Base-by-base conservation (phyloP, 2,329 filamentous ascomycete species). In the Xylaria sp. region DNA sequence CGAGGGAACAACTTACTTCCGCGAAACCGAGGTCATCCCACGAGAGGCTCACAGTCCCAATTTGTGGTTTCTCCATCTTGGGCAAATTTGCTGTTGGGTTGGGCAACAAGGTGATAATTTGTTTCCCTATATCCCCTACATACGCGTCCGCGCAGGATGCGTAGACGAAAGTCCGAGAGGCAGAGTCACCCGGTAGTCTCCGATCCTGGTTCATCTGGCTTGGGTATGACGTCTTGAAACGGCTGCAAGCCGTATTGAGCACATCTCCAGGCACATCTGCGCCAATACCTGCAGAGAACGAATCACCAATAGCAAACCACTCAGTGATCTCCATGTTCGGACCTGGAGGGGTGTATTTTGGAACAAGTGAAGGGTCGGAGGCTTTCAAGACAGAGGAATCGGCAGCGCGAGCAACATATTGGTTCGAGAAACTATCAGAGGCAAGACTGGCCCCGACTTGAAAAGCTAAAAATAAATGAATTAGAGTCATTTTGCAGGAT, bases 291-390 rank as follows among this genome's bases (percentile, higher is more conserved):
- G 59, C 33, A 31, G 59, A 62, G 48, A 52, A 62, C 7, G 59
- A 54, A 23, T 62, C 59, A 6, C 59, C 59, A 43, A 62, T 62
- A 13, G 59, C 59, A 31, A 62, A 54, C 59, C 59, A 62, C 18
- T 62, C 48, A 20, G 59, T 62, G 15, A 62, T 62, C 9, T 62
- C 59, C 23, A 18, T 10, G 20, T 62, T 52, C 6, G 28, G 13
- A 20, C 48, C 48, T 10, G 48, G 59, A 3, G 20, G 6, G 3
- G 51, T 20, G 43, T 62, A 62, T 43, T 62, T 62, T 15, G 59
- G 59, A 18, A 62, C 31, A n/a, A n/a, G 20, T 28, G 20, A n/a
- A 39, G 13, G 20, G 8, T 10, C 33, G 13, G 31, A 25, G 39
- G 18, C 31, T 5, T 31, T 54, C 15, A 18, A 33, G 13, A 41